phyloP scores from a whole-genome alignment of 225 moss, liverwort and hornwort species.

The Thuidium tamariscinum region DNA sequence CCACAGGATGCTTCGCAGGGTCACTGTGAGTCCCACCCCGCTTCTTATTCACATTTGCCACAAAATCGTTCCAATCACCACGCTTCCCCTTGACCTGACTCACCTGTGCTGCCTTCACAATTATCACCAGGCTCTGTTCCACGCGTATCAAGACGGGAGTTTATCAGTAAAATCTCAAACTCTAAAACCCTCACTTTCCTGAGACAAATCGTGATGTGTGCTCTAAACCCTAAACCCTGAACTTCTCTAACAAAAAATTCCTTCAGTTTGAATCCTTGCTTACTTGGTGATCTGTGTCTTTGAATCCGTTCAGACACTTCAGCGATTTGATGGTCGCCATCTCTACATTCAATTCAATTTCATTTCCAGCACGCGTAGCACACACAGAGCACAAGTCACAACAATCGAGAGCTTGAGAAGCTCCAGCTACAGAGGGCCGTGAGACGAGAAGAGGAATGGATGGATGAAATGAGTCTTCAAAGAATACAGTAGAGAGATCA shows the following conservation, averaged over 20 bases:
- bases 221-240: not conserved
- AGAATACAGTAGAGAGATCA: not conserved
- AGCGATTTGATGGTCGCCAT: not conserved
- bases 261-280: not conserved
- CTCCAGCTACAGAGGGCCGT: not conserved
- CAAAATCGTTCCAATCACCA: conserved; percentile 45
- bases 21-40: conserved; percentile 9
- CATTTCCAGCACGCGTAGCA: not conserved
- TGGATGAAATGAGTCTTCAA: not conserved
- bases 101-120: conserved; percentile 38
- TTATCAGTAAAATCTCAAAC: not conserved
- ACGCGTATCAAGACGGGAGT: not conserved
- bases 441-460: not conserved
- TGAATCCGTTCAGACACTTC: conserved; percentile 14
- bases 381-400: not conserved
- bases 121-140: conserved; percentile 32
- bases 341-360: not conserved
- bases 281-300: conserved; percentile 24
- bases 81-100: conserved; percentile 29
- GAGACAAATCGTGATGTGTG: not conserved
- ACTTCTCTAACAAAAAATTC: not conserved
- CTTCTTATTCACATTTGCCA: conserved; percentile 29
- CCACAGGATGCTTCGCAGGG: conserved; percentile 30
- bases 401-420: not conserved
- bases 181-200: not conserved